These are phyloP conservation scores for Pestalotiopsis sp. DNA, from an alignment of 2,329 filamentous ascomycete species.

Conservation along the genomic window DNA sequence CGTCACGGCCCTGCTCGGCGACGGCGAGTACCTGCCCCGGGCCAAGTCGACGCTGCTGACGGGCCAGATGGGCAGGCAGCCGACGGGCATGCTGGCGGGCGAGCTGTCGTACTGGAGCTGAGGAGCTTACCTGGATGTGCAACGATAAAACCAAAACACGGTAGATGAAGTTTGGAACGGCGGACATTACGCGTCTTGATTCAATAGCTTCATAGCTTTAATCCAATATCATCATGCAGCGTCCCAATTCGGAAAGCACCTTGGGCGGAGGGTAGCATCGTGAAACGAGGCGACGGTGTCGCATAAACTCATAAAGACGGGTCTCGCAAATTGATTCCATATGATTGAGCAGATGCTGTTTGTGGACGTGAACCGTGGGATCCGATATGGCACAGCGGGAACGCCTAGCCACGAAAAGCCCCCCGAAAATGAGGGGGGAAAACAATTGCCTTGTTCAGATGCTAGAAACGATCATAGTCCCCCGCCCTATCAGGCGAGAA, in stretches of 20 bases:
- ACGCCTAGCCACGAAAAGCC: too few relatives aligned
- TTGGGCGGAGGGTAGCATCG: background rate
- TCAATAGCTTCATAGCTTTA: background rate
- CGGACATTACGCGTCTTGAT: background rate
- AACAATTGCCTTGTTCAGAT: too few relatives aligned
- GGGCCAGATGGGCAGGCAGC: slow-evolving; percentile 13
- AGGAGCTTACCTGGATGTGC: background rate
- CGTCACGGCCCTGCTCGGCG: slow-evolving; percentile 11
- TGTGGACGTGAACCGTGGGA: background rate
- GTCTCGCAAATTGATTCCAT: background rate
- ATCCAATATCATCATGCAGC: background rate
- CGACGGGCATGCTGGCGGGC: slow-evolving; percentile 8
- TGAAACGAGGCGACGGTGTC: background rate
- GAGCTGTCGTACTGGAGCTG: slow-evolving; percentile 13
- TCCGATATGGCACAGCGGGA: background rate
- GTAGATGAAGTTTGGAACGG: background rate
- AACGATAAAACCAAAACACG: background rate
- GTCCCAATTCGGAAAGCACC: background rate
- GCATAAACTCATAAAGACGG: background rate
- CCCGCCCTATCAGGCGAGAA: background rate
- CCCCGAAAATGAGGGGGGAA: too few relatives aligned
- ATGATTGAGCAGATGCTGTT: background rate
- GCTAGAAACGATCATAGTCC: background rate
- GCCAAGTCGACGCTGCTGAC: slow-evolving; percentile 14
- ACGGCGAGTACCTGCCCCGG: slow-evolving; percentile 14